Percentiles rank a stretch among this genome's conserved stretches.
Evolutionary conservation across 176 grass and related monocot species (phyloP).

Genomic region (Leersia perrieri): DNA sequence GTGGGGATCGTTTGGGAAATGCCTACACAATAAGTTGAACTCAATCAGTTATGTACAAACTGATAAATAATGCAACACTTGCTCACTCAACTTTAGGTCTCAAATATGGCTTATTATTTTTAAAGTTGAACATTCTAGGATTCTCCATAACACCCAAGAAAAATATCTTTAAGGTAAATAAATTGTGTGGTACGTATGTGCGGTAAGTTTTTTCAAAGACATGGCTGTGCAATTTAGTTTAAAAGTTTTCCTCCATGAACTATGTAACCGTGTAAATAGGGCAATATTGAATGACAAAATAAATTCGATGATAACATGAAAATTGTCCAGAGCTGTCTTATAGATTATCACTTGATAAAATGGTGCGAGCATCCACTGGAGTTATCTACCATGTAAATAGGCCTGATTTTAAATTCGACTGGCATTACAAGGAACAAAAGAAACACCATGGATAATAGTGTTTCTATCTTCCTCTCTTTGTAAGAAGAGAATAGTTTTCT

Average conservation of each 20-base stretch:
- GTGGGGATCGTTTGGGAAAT: slow-evolving; percentile 33
- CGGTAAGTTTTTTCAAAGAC: background rate
- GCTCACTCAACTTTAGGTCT: background rate
- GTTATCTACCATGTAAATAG: no score
- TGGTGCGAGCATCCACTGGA: no score
- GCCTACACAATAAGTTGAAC: slow-evolving; percentile 19
- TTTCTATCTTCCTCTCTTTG: background rate
- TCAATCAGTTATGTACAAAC: background rate
- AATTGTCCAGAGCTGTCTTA: background rate
- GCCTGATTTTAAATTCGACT: background rate
- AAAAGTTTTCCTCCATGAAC: background rate
- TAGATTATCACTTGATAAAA: background rate
- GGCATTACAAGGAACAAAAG: background rate
- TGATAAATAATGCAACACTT: background rate
- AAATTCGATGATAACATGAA: background rate
- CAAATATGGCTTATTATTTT: background rate
- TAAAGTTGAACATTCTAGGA: background rate
- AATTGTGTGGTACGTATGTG: background rate
- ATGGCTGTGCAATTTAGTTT: background rate
- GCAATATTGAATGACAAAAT: background rate
- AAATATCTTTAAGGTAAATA: background rate
- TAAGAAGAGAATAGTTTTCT: background rate
- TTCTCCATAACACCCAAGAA: background rate
- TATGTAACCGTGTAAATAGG: background rate
- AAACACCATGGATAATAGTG: background rate